Evolutionary conservation across 2,329 filamentous ascomycete genomes (phyloP), one percentile per base, ranked within the genome.

Genomic region (Colletotrichum kahawae): DNA sequence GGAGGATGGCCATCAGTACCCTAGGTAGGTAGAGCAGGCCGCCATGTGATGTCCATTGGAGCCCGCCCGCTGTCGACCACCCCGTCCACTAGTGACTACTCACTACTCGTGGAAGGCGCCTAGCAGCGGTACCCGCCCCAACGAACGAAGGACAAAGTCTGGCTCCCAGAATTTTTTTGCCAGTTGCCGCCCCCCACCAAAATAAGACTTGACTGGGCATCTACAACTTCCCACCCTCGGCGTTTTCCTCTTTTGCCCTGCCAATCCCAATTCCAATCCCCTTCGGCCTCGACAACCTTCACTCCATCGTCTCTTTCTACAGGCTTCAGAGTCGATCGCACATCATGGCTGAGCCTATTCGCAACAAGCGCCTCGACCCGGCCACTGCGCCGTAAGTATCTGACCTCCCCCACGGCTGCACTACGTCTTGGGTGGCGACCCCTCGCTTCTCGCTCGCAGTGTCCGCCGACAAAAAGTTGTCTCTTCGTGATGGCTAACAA

Each of bases 281-380:
- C 57, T 54, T 57, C 57, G 24, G n/a, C 59, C 18, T n/a, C 64
- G 74, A 64, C 31, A 24, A 67, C 33, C 51, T 38, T 68, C 36
- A 33, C 54, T 59, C 36, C 31, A 70, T 70, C 38, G n/a, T 78
- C 27, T 60, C 16, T 57, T 12, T 34, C 36, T 9, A 69, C 12
- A 48, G 38, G 59, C 48, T 34, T 54, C 38, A 54, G 56, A 71
- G 38, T 65, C 33, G 66, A 70, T 38, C 38, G 51, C 48, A 83
- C 84, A 86, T 80, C 80, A 92, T 92, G 90, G 90, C 90, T 81
- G 90, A 92, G 83, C 90, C 90, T 77, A 92, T 92, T 83, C 90
- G 90, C 85, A 91, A 90, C 85, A 91, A 92, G 85, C 89, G 90
- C 80, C 85, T 88, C 76, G 90, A 92, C 80, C 82, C 87, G 81